Base-by-base conservation (phyloP, 176 grass and related monocot species). In the Rhynchospora tenuis region DNA sequence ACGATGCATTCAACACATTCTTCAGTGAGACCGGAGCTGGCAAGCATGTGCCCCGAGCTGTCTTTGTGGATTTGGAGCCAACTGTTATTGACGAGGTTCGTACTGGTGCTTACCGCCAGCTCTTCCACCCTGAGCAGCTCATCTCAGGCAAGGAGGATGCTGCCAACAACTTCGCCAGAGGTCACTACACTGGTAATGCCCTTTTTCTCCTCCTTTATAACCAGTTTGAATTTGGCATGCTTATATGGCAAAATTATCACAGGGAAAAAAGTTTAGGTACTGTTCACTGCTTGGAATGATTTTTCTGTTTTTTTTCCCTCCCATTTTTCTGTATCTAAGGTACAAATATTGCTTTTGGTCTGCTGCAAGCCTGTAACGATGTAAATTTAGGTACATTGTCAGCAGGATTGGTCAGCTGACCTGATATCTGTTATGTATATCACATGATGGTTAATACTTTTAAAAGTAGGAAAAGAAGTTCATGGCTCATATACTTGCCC, bases 1-100 rank as follows among this genome's bases (percentile, higher is more conserved):
- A 82, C 20, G 80, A 82, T 29, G 80, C 80, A 67, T 82, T 82
- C 80, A 82, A 82, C 61, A 82, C 80, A 29, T 82, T 82, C 80
- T 82, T 82, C 44, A 82, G 80, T 65, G 80, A 82, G 80, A 82
- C 80, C 48, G 80, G 80, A 63, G 80, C 80, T 9, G 80, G 80
- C 31, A 82, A 82, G 42, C 80, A 82, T 51, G 80, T 82, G 7
- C 80, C 80, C 1, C 80, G 80, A 26, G 80, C 80, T 6, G 80
- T 82, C n/a, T 82, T 82, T 65, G 80, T 82, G 44, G 80, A 82
- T 65, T 38, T 82, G 15, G 80, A 82, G 14, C 80, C 80, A 1
- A 82, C 80, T 51, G 80, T 82, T 20, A 82, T 82, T 11, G 80
- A 82, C 50, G 80, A 82, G 80, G 80, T 82, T n/a, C 80, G 80